Percentiles rank a stretch among this genome's conserved stretches.
phyloP scores from a whole-genome alignment of 2,329 filamentous ascomycete genomes.

The Penicillium sumatraense region DNA sequence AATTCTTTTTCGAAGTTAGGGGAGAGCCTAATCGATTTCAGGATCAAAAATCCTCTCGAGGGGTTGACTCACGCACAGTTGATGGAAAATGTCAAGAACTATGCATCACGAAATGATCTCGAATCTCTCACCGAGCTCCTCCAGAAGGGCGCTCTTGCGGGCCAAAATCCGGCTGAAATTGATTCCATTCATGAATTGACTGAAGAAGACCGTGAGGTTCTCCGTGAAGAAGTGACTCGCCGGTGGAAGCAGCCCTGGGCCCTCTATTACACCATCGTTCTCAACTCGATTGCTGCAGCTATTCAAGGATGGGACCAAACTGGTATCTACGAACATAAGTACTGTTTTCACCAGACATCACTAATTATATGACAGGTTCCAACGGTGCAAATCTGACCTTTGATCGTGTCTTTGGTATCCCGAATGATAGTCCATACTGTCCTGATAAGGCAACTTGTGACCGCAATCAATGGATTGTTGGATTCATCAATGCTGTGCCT shows the following conservation, averaged over 20 bases:
- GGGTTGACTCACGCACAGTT: conserved; percentile 17
- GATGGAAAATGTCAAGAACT: conserved; percentile 17
- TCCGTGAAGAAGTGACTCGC: conserved; percentile 51
- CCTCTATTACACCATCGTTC: conserved; percentile 54
- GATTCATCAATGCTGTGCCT: conserved; percentile 62
- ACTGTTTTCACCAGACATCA: background rate
- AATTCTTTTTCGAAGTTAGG: background rate
- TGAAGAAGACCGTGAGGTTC: conserved; percentile 50
- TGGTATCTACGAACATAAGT: conserved; percentile 24
- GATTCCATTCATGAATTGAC: conserved; percentile 66
- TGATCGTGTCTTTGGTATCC: conserved; percentile 26
- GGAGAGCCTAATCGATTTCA: background rate
- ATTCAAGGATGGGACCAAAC: conserved; percentile 58
- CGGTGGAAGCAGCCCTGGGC: conserved; percentile 54
- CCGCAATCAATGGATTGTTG: conserved; percentile 61
- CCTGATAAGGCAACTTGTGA: conserved; percentile 29
- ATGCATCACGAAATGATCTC: conserved; percentile 62
- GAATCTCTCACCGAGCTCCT: conserved; percentile 54
- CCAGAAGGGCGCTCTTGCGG: conserved; percentile 67
- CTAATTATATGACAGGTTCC: conserved; percentile 14
- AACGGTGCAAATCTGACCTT: conserved; percentile 29
- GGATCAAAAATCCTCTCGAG: conserved; percentile 23
- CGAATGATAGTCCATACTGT: conserved; percentile 20
- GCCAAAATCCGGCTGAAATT: conserved; percentile 68
- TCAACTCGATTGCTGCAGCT: conserved; percentile 57